A percentile compares a stretch with the other conserved stretches of the same genome.
Evolutionary conservation across 2,329 filamentous ascomycete species (phyloP).

Genomic region (Aspergillus sp.): DNA sequence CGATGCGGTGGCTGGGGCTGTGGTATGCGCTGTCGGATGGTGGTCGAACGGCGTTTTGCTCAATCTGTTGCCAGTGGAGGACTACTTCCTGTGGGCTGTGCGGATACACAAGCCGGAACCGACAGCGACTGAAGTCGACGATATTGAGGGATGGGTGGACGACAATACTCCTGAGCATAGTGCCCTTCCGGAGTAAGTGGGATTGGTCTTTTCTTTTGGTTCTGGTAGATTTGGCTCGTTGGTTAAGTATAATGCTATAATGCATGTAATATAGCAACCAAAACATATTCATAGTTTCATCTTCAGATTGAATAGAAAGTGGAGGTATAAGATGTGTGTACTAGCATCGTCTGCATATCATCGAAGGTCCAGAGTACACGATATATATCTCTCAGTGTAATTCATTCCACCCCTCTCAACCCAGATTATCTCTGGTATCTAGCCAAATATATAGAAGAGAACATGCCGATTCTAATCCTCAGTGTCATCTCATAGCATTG

Average conservation of each 20-base stretch:
- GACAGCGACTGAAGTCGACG: conserved; percentile 11
- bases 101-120: conserved; percentile 63
- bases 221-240: neutral
- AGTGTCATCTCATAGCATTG: too few relatives aligned
- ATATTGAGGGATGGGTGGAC: conserved; percentile 19
- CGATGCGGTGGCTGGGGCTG: conserved; percentile 66
- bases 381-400: too few relatives aligned
- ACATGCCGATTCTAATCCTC: too few relatives aligned
- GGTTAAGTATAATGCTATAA: neutral
- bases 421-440: too few relatives aligned
- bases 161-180: conserved; percentile 15
- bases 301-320: too few relatives aligned
- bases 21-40: conserved; percentile 66
- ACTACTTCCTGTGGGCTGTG: conserved; percentile 63
- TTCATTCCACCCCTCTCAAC: too few relatives aligned
- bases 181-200: conserved; percentile 11
- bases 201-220: neutral
- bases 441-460: too few relatives aligned
- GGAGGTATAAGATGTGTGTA: too few relatives aligned
- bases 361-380: too few relatives aligned
- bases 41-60: conserved; percentile 52
- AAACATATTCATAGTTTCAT: too few relatives aligned
- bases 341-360: too few relatives aligned
- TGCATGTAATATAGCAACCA: neutral
- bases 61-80: conserved; percentile 64